Conservation (phyloP, 106 monocot species). For the Hemerocallis citrina region DNA sequence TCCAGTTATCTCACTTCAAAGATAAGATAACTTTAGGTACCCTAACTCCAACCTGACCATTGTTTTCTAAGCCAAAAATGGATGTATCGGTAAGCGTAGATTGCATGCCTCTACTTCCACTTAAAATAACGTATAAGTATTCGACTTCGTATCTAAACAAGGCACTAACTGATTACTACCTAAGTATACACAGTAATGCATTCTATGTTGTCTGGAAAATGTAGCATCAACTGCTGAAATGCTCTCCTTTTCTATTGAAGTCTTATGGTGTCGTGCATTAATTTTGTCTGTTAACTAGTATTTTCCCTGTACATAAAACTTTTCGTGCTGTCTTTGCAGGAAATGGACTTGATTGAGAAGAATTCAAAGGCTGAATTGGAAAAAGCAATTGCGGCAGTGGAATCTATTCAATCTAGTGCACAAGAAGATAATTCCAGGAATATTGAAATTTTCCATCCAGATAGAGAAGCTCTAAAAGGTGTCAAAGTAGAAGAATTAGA, state of each 20-base stretch:
- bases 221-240: not conserved
- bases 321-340: constrained; percentile 24
- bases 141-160: too few relatives aligned
- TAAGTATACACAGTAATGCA: not conserved
- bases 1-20: too few relatives aligned
- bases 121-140: not conserved
- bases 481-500: constrained; percentile 39
- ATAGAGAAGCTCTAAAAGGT: constrained; percentile 14
- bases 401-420: constrained; percentile 20
- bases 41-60: too few relatives aligned
- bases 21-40: too few relatives aligned
- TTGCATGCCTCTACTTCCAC: too few relatives aligned
- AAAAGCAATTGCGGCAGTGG: constrained; percentile 18
- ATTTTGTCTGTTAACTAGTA: not conserved
- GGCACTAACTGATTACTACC: not conserved
- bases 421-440: constrained; percentile 12
- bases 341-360: constrained; percentile 42
- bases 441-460: constrained; percentile 18
- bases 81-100: too few relatives aligned
- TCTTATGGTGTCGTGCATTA: not conserved
- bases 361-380: constrained; percentile 39
- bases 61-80: too few relatives aligned
- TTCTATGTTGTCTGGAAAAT: not conserved
- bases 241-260: not conserved
- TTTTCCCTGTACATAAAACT: not conserved